These are phyloP conservation scores for Oryza nivara DNA, from an alignment of 176 grass and related monocot species.

Conservation along the genomic window DNA sequence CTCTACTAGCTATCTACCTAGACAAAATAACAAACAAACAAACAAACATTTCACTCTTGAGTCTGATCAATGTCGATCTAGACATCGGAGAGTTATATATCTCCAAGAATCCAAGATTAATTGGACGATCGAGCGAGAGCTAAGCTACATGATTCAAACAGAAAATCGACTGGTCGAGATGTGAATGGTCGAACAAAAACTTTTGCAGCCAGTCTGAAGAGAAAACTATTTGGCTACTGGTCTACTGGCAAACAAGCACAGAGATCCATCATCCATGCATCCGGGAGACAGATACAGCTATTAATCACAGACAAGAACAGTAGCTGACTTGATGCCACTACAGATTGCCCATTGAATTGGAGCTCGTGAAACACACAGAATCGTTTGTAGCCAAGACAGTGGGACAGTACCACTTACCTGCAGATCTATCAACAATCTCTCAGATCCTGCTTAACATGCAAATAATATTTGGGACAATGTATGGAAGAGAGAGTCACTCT, in stretches of 20 bases:
- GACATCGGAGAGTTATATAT: background rate
- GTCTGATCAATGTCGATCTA: background rate
- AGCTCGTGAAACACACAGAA: background rate
- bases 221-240: constrained; percentile 2
- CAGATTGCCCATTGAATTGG: background rate
- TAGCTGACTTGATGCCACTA: background rate
- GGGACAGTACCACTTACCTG: background rate
- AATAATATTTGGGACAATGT: background rate
- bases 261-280: background rate
- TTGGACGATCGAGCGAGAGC: background rate
- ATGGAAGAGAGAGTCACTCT: background rate
- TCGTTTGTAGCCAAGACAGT: background rate
- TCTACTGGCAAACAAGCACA: background rate
- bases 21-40: background rate
- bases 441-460: background rate
- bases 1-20: background rate
- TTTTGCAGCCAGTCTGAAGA: background rate
- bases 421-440: background rate
- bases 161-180: background rate
- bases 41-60: background rate
- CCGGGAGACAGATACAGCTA: background rate
- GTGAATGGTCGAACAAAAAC: background rate
- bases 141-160: background rate
- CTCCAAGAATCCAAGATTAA: background rate
- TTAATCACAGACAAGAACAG: background rate